Base-by-base conservation (phyloP, 306 rosid genomes). In the Chamaecrista fasciculata region DNA sequence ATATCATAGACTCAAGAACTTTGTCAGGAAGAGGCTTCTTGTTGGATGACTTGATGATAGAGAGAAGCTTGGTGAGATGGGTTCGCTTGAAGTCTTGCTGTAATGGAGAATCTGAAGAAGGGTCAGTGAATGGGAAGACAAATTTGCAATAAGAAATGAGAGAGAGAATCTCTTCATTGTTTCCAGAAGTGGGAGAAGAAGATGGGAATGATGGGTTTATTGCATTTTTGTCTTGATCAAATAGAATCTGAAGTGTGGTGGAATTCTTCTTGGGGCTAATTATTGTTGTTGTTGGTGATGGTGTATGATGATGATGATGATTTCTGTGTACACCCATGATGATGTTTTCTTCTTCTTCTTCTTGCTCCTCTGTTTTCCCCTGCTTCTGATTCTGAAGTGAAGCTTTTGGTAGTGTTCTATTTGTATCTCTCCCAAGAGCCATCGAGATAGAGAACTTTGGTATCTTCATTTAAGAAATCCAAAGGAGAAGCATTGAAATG, bases 111-210 rank as follows among this genome's bases (percentile, higher is more conserved):
- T 81, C 95, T 3, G 46, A 57, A 39, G 46, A 57, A 39, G 84
- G 86, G 19, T 76, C 83, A 51, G 66, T 65, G 81, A 79, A 79
- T 34, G 83, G 64, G 84, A 65, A 75, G 18, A 72, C 76, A 66
- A 26, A 75, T 11, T 84, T 76, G 89, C 93, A 92, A 15, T 49
- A 72, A 4, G 91, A 78, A 36, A 88, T 74, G 8, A 72, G 23
- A 0, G 87, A 70, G 48, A 88, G 81, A 57, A 86, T 58, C 51
- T 81, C 85, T 74, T 93, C 96, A 47, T 72, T n/a, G n/a, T n/a
- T 57, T 76, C 72, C 85, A 6, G 80, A 39, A 48, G 39, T 61
- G 24, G 83, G 80, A 64, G 80, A 76, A 31, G 75, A 76, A 31
- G 75, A 47, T 53, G 37, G 58, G 33, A 61, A 28, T 28, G 33